A percentile compares a stretch with the other conserved stretches of the same genome.
Conservation (phyloP, 1,139 yeast species). For the Suhomyces anneliseae region DNA sequence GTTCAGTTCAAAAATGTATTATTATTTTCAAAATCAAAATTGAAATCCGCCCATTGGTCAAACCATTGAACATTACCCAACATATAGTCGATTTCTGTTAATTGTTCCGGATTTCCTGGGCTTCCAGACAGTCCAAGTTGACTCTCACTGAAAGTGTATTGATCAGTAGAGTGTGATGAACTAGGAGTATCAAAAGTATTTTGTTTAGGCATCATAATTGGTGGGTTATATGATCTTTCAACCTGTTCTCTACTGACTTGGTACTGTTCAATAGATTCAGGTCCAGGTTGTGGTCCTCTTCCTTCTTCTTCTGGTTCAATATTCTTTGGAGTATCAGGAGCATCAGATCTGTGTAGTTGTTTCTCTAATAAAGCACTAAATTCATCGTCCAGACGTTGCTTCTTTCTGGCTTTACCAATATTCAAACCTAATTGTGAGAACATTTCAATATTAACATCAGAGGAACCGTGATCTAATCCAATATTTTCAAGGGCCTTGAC, state of each 20-base stretch:
- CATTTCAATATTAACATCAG: slow-evolving; percentile 49
- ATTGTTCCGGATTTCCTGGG: not conserved
- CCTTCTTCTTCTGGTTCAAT: not conserved
- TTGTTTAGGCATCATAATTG: not conserved
- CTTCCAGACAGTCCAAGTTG: not conserved
- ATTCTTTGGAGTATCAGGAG: not conserved
- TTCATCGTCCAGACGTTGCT: slow-evolving; percentile 16
- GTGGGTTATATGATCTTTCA: not conserved
- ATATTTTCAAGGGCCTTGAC: slow-evolving; percentile 34
- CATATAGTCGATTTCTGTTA: slow-evolving; percentile 19
- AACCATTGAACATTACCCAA: slow-evolving; percentile 56
- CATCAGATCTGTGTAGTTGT: slow-evolving; percentile 19
- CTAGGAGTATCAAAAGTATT: slow-evolving; percentile 1
- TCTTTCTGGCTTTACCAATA: slow-evolving; percentile 8
- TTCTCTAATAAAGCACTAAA: slow-evolving; percentile 24
- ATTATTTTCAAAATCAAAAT: slow-evolving; percentile 19
- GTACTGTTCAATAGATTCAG: not conserved
- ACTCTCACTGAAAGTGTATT: not conserved
- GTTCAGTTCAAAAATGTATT: not conserved
- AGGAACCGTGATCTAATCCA: slow-evolving; percentile 61
- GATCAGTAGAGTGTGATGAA: slow-evolving; percentile 1
- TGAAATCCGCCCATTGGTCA: slow-evolving; percentile 49
- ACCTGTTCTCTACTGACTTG: not conserved
- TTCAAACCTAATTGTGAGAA: slow-evolving; percentile 47
- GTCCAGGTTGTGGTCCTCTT: not conserved